A percentile compares a stretch with the other conserved stretches of the same genome.
Evolutionary conservation across 1,284 basidiomycete genomes (phyloP).

Genomic region (Rhodotorula mucilaginosa): DNA sequence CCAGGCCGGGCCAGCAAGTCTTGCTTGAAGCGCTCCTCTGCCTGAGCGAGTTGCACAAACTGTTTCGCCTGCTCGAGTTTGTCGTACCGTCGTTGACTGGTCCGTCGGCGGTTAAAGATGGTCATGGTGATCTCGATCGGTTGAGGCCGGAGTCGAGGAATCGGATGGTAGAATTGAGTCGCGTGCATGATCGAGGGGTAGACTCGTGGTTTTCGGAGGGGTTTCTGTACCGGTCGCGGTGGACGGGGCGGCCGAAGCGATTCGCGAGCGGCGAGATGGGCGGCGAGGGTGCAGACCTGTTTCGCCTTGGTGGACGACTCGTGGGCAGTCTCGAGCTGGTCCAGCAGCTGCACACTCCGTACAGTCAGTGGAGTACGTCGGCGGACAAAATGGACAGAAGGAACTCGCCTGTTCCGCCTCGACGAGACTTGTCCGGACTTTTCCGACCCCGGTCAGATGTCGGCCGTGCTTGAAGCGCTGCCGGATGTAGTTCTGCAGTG

Average conservation of each 20-base stretch:
- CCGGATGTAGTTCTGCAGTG: constrained; percentile 62
- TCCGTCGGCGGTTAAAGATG: constrained; percentile 60
- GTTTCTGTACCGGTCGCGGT: neutral
- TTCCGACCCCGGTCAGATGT: constrained; percentile 56
- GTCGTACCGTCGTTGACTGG: constrained; percentile 56
- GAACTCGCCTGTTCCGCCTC: constrained; percentile 59
- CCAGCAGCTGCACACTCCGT: constrained; percentile 11
- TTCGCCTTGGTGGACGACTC: constrained; percentile 43
- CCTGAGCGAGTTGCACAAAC: constrained; percentile 49
- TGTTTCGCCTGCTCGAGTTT: constrained; percentile 36
- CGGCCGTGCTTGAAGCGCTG: constrained; percentile 59
- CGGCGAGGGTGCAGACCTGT: constrained; percentile 58
- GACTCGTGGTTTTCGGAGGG: constrained; percentile 56
- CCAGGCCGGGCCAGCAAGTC: neutral
- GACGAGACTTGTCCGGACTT: constrained; percentile 55
- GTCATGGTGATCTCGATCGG: constrained; percentile 66
- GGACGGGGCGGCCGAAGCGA: neutral
- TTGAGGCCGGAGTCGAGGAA: constrained; percentile 74
- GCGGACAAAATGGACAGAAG: constrained; percentile 44
- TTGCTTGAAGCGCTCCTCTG: constrained; percentile 59
- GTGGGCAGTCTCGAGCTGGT: neutral
- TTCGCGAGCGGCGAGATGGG: constrained; percentile 44
- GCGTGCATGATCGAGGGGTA: constrained; percentile 67
- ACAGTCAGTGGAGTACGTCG: no score
- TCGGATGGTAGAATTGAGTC: constrained; percentile 61